phyloP scores from a whole-genome alignment of 2,329 filamentous ascomycete genomes.

The Ceratocystis colombiana region DNA sequence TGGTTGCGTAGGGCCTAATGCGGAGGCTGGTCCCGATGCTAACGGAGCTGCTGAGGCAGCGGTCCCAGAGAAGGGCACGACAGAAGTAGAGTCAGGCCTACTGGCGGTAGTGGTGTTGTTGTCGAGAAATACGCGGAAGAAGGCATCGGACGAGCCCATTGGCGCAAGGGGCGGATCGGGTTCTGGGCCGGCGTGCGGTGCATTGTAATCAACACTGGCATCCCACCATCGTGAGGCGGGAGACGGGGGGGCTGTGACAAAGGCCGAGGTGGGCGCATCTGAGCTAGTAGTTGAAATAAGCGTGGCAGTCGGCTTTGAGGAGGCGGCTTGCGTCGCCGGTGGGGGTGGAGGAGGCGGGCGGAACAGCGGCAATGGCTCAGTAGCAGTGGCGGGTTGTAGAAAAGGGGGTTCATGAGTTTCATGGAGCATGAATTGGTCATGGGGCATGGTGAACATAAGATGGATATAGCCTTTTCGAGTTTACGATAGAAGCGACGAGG shows the following conservation, averaged over 20 bases:
- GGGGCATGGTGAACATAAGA: background rate
- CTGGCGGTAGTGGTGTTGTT: background rate
- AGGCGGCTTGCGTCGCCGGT: background rate
- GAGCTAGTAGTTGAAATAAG: background rate
- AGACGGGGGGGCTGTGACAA: slow-evolving; percentile 20
- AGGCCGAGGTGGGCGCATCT: slow-evolving; percentile 14
- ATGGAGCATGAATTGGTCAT: slow-evolving; percentile 11
- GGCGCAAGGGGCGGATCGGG: slow-evolving; percentile 10
- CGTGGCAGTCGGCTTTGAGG: background rate
- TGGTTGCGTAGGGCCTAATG: slow-evolving; percentile 28
- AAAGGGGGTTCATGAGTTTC: background rate
- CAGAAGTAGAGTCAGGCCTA: background rate
- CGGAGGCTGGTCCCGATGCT: slow-evolving; percentile 21
- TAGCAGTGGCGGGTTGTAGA: background rate
- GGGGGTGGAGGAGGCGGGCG: background rate
- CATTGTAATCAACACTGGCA: slow-evolving; percentile 16
- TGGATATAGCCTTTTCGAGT: background rate
- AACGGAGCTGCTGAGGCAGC: background rate
- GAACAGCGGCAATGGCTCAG: background rate
- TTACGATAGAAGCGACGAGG: background rate
- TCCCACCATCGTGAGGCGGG: slow-evolving; percentile 23
- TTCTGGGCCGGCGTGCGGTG: slow-evolving; percentile 9
- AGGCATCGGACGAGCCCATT: slow-evolving; percentile 13
- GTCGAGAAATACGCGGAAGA: slow-evolving; percentile 21
- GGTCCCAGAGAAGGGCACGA: background rate